Base-by-base conservation (phyloP, 1,284 basidiomycete genomes). In the Fomitopsis palustris region DNA sequence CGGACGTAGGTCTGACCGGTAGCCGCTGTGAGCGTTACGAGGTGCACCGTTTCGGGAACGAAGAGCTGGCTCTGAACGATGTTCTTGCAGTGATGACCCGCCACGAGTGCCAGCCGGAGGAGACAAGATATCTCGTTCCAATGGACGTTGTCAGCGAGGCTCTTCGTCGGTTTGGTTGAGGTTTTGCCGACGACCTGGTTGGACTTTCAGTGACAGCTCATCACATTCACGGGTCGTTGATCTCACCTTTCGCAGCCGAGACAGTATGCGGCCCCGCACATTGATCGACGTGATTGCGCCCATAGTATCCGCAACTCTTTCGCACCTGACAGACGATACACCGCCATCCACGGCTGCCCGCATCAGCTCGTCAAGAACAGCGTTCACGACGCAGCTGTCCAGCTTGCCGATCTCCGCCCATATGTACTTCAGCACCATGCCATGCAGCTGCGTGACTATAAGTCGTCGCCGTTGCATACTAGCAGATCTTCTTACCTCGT, bases 101-200 rank as follows among this genome's bases (percentile, higher is more conserved):
- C 83, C 8, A 88, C 81, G 17, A 92, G 80, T 49, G 84, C 80
- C 37, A 96, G 81, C 16, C 92, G 85, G 37, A 90, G 80, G 35
- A 95, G 77, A 1, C 88, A 88, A 3, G 90, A 87, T 12, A 96
- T 90, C 70, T 96, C 93, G 61, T 82, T 85, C 92, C 93, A 96
- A 61, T 88, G 85, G 1, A 82, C 74, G 71, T 92, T 92, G 49
- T 92, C 86, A 2, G 81, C 77, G 2, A 95, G 79, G 12, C 81
- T 80, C 55, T 74, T 77, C 3, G 86, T 83, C 1, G 85, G 78
- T 66, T 84, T 84, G 47, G 84, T 78, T 52, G 88, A 86, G 1
- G 90, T 84, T 77, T 82, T 92, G 47, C 86, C 86, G 59, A 94
- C 80, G 27, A 86, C 85, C 88, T 91, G 58, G 3, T 1, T 9